Percentiles rank a stretch among this genome's conserved stretches.
Evolutionary conservation across 2,329 filamentous ascomycete genomes (phyloP).

Genomic region (Helotiales sp.): DNA sequence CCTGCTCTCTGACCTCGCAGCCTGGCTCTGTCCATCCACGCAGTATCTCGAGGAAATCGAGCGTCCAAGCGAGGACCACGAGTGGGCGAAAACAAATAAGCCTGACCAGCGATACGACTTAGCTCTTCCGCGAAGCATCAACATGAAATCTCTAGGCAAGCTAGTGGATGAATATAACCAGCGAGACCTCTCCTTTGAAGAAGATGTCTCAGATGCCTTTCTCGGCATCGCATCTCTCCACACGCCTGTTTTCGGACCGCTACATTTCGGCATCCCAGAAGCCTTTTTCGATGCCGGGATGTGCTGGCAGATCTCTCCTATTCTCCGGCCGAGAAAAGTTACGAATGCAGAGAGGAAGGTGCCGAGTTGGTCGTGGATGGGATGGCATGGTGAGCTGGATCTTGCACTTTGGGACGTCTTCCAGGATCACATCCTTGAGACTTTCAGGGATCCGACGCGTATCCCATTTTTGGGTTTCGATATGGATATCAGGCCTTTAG

Average conservation of each 20-base stretch:
- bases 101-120: constrained; percentile 7
- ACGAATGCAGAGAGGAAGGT: neutral
- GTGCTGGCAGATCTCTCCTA: constrained; percentile 2
- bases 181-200: constrained; percentile 10
- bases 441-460: neutral
- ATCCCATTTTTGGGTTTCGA: constrained; percentile 1
- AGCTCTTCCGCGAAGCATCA: neutral
- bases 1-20: neutral
- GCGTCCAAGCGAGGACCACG: neutral
- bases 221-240: neutral
- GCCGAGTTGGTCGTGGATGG: constrained; percentile 13
- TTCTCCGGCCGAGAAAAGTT: neutral
- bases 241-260: neutral
- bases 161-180: constrained; percentile 11
- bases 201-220: constrained; percentile 10
- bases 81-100: neutral
- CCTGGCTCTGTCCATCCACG: constrained; percentile 7
- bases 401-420: constrained; percentile 4
- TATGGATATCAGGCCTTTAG: constrained; percentile 6
- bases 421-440: constrained; percentile 12
- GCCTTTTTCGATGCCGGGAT: constrained; percentile 10
- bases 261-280: constrained; percentile 2
- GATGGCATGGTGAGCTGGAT: constrained; percentile 7
- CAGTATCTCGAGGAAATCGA: constrained; percentile 11
- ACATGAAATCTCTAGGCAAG: neutral